Evolutionary conservation across 176 grass and related monocot species (phyloP), one percentile per base, ranked within the genome.

Genomic region (Neostapfia colusana): DNA sequence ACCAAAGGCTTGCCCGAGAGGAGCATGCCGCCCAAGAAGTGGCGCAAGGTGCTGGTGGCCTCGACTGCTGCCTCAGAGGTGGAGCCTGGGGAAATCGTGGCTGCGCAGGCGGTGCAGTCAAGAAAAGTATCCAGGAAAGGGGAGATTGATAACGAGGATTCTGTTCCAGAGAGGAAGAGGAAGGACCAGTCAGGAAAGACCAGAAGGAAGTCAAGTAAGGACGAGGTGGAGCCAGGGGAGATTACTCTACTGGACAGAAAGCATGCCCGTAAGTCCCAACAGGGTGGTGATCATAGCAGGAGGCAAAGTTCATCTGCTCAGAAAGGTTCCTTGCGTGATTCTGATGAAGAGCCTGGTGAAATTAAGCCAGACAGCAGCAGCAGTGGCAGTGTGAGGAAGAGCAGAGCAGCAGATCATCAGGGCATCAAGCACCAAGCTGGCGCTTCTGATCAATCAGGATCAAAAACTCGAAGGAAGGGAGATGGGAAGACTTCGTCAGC

Each of bases 1-100:
- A 83, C 36, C 36, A 74, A 73, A 0, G 41, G 81, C 48, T 39
- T 82, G 46, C 13, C 31, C 12, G 91, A 88, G 56, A 87, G 89
- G 86, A 84, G 76, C 27, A 84, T 86, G 50, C 79, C 87, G 41
- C 80, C 87, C 3, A 99, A 92, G 81, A 99, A 99, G 73, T 99
- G 89, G 89, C 73, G 78, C 60, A 90, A 88, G 83, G 82, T 88
- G 82, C 71, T 89, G 51, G 61, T 74, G 18, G 73, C 84, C 65
- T 82, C 91, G 0, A n/a, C 81, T 1, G 70, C 84, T 67, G 40
- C 71, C 67, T 24, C 40, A 1, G 91, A 93, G 67, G 65, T 90
- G 54, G 91, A 93, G 46, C 86, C 86, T 1, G 89, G 87, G 26
- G 96, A 95, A 13, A 48, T 48, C 16, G 45, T 48, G 45, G 14